phyloP scores from a whole-genome alignment of 139 green algal species.

The Zygnema circumcarinatum region DNA sequence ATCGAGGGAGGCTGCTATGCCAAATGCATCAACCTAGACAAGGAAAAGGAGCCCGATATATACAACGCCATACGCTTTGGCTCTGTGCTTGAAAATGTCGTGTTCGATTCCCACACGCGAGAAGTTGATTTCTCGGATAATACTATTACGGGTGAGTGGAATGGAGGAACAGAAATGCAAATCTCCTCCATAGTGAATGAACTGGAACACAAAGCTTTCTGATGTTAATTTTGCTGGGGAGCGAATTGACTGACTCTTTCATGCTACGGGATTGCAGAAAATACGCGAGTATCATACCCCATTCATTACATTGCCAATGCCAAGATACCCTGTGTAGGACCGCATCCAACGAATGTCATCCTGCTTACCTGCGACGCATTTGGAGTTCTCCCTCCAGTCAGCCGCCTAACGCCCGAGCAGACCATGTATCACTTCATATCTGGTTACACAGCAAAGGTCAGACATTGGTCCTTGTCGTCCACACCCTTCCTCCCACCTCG shows the following conservation, averaged over 20 bases:
- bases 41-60: slow-evolving; percentile 88
- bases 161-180: slow-evolving; percentile 3
- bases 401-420: slow-evolving; percentile 82
- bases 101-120: slow-evolving; percentile 41
- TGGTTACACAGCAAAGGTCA: slow-evolving; percentile 93
- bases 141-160: slow-evolving; percentile 32
- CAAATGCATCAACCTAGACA: slow-evolving; percentile 89
- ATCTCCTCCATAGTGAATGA: too few relatives aligned
- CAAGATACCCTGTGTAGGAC: slow-evolving; percentile 45
- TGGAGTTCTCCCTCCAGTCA: slow-evolving; percentile 90
- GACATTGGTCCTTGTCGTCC: too few relatives aligned
- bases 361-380: slow-evolving; percentile 91
- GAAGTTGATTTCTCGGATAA: slow-evolving; percentile 29
- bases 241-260: too few relatives aligned
- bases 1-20: slow-evolving; percentile 97
- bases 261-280: too few relatives aligned
- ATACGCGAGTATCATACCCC: slow-evolving; percentile 93
- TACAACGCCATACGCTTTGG: slow-evolving; percentile 88
- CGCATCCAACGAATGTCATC: slow-evolving; percentile 74
- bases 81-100: slow-evolving; percentile 92
- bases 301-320: slow-evolving; percentile 93
- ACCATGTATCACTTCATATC: slow-evolving; percentile 98
- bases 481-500: too few relatives aligned
- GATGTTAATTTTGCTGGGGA: too few relatives aligned
- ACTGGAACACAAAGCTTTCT: too few relatives aligned